Evolutionary conservation across 2,329 filamentous ascomycete genomes (phyloP), one percentile per base, ranked within the genome.

Genomic region (Penicillium sp.): DNA sequence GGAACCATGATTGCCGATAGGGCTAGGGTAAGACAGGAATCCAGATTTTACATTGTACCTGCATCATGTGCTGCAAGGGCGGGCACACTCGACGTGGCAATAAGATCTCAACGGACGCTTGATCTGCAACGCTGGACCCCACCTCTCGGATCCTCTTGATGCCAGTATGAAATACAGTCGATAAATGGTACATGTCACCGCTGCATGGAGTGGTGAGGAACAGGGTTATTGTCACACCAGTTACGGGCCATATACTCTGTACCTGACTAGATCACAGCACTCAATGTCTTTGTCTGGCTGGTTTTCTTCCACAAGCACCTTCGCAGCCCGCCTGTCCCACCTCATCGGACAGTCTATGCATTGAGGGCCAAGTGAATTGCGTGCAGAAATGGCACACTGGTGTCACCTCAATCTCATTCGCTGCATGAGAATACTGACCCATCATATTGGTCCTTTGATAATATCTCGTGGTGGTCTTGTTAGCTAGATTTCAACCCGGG

Each of bases 11-110:
- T 22, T 10, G 40, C 19, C 13, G 40, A 43, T 19, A 19, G 1
- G 37, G n/a, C 37, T 7, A 40, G 19, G 7, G 8, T 22, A 10
- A 22, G 40, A 43, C 45, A n/a, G n/a, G 25, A 28, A 11, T 19
- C 10, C 16, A 22, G n/a, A 33, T 35, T 22, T 33, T 51, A 30
- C 46, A 51, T 51, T 33, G 46, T 51, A 51, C 46, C 46, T 51
- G 46, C 46, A 35, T 51, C 46, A 3, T 3, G 46, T 13, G 46
- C 46, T 51, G 46, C 46, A 51, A 35, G 46, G 46, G 28, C 26
- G 10, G 46, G 46, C 46, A 35, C 46, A 22, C 28, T 10, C n/a
- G 26, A 33, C 46, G 28, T 51, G 46, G 46, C 46, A 22, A 22
- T 22, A 33, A 8, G 46, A 48, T 30, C 28, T n/a, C 28, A 8